Base-by-base conservation (phyloP, 1,284 basidiomycete genomes). In the Xerocomus amazonicus region DNA sequence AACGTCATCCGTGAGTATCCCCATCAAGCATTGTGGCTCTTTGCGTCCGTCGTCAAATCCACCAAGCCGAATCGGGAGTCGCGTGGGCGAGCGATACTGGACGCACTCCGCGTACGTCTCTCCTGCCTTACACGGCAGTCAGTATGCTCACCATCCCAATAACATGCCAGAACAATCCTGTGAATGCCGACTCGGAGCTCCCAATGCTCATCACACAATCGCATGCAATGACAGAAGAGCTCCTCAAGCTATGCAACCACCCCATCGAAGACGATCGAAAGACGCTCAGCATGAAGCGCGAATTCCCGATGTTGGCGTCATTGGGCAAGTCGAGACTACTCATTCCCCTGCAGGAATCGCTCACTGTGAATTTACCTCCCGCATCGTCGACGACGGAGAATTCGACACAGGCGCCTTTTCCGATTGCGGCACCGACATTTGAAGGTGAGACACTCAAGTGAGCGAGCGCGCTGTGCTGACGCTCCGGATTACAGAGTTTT, bases 1-100 rank as follows among this genome's bases (percentile, higher is more conserved):
- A 73, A 69, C 16, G 90, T 98, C 35, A 77, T 99, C 12, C 70
- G 77, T 46, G 81, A 84, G 48, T 96, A 94, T 65, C 95, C 97
- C 4, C 84, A 88, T 43, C 97, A 99, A 70, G 86, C 90, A 0
- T 74, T 98, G 37, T 99, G 97, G 97, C 80, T 92, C 2, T 95
- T 97, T 63, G 83, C 89, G 1, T 90, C 92, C 1, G 91, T 92
- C 6, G 81, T 89, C 41, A 91, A 95, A 67, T 97, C 95, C 0
- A 91, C 83, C 38, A 88, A 90, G 54, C 6, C 61, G 1, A 76
- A 77, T 32, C 78, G 96, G 42, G 75, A 77, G 51, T 61, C 71
- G 23, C 78, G 90, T 51, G 92, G 90, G 43, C 74, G 66, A 44
- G 62, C 70, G 4, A 86, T 97, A 39, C 70, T 96, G 33, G 70